A percentile compares a stretch with the other conserved stretches of the same genome.
These are phyloP conservation scores for Pichia sp. DNA, from an alignment of 1,139 yeast genomes.

Conservation along the genomic window DNA sequence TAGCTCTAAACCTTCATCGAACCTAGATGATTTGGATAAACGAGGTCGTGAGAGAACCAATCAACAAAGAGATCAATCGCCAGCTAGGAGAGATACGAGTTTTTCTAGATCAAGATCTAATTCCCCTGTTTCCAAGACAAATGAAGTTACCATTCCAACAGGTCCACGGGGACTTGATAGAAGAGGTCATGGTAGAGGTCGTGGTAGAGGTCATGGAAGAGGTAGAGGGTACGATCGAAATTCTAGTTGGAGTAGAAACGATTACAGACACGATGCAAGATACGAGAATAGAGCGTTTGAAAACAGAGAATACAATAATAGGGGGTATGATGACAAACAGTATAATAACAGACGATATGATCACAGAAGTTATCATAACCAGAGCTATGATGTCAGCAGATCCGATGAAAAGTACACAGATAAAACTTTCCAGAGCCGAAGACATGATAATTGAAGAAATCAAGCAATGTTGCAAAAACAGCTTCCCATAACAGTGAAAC, in stretches of 20 bases:
- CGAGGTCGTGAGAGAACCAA: too few species aligned
- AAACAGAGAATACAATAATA: too few species aligned
- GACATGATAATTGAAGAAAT: too few species aligned
- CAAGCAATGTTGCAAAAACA: too few species aligned
- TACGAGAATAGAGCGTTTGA: neutral
- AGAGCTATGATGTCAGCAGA: too few species aligned
- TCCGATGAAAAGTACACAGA: too few species aligned
- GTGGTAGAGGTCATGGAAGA: slow-evolving; percentile 2
- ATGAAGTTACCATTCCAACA: slow-evolving; percentile 2
- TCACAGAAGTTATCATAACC: too few species aligned
- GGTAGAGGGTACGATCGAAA: neutral
- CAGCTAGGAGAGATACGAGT: neutral
- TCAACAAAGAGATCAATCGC: neutral
- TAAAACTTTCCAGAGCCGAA: too few species aligned
- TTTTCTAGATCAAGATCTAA: slow-evolving; percentile 3
- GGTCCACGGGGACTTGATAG: slow-evolving; percentile 13
- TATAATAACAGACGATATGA: too few species aligned
- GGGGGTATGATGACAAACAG: too few species aligned
- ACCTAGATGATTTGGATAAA: too few species aligned
- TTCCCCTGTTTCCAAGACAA: slow-evolving; percentile 3
- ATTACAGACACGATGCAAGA: neutral
- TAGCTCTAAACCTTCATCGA: slow-evolving; percentile 11
- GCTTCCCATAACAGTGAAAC: too few species aligned
- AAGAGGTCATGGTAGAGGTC: slow-evolving; percentile 4
- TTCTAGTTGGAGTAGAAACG: neutral